Conservation (phyloP, 2,329 filamentous ascomycete genomes). For the Pseudogymnoascus sp. region DNA sequence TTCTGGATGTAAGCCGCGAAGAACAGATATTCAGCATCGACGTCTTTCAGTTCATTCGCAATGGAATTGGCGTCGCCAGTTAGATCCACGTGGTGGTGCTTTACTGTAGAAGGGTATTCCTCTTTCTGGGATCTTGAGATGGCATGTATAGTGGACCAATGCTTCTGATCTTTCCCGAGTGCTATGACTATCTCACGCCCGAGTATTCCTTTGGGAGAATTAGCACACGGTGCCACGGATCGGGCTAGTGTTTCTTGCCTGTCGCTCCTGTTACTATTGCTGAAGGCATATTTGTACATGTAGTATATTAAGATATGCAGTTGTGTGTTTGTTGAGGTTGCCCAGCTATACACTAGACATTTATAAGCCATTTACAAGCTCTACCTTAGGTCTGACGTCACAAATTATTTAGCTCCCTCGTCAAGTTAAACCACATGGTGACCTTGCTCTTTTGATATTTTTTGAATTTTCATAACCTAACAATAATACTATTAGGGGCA, state of each 20-base stretch:
- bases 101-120: conserved; percentile 25
- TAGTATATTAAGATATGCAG: no score
- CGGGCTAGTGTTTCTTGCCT: conserved; percentile 15
- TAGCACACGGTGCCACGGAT: neutral
- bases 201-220: conserved; percentile 19
- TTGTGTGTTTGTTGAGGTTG: neutral
- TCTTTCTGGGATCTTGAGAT: conserved; percentile 30
- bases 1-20: conserved; percentile 30
- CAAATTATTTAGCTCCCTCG: neutral
- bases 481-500: neutral
- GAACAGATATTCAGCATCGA: conserved; percentile 29
- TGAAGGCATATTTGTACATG: conserved; percentile 12
- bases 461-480: neutral
- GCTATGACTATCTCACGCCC: conserved; percentile 29
- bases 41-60: conserved; percentile 25
- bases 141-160: conserved; percentile 29
- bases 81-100: conserved; percentile 29
- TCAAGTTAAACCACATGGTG: neutral
- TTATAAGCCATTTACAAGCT: neutral
- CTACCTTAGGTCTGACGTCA: neutral
- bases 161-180: conserved; percentile 21
- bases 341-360: neutral
- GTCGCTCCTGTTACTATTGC: conserved; percentile 17
- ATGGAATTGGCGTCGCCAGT: conserved; percentile 23
- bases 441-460: neutral